Evolutionary conservation across 2,329 filamentous ascomycete genomes (phyloP), one percentile per base, ranked within the genome.

Genomic region (Arthrobotrys sinensis): DNA sequence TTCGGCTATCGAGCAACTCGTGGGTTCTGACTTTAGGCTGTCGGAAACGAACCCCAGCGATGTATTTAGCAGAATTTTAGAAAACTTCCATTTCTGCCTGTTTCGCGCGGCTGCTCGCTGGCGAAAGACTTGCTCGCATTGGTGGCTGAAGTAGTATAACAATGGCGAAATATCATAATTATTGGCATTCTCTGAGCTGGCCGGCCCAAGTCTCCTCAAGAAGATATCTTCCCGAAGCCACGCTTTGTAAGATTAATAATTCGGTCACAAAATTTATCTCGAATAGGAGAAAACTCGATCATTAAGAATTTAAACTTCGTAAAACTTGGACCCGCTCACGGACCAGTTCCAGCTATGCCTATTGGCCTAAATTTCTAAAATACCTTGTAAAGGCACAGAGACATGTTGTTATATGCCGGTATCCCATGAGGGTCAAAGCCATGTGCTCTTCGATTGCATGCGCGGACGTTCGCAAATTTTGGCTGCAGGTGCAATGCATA

Each of bases 31-130:
- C 38, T 66, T 73, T 73, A 73, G 69, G 60, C 69, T 73, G 64
- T 73, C 69, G 60, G 62, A 57, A 73, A 57, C 21, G 19, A 34
- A 46, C 32, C 40, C 28, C 12, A 19, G 60, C 14, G 28, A 32
- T 12, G 62, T 16, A 73, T 73, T 73, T 73, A 73, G 69, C 69
- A 73, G 62, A 73, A 66, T 73, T 73, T 66, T 60, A 16, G 11
- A 57, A 65, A 66, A 38, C 34, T 24, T 36, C 57, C 57, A 60
- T 66, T 73, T 65, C 19, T 73, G 69, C 69, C 69, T 73, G 60
- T 73, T 60, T 43, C 55, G 36, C 55, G 36, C 55, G 38, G 19
- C 21, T 45, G 28, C 43, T 36, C 52, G 10, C 32, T 46, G 36
- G 50, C 32, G 38, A 60, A 46, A 40, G 28, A 24, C 50, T 57